Evolutionary conservation across 2,329 filamentous ascomycete species (phyloP).

Genomic region (Hymenoscyphus albidus): DNA sequence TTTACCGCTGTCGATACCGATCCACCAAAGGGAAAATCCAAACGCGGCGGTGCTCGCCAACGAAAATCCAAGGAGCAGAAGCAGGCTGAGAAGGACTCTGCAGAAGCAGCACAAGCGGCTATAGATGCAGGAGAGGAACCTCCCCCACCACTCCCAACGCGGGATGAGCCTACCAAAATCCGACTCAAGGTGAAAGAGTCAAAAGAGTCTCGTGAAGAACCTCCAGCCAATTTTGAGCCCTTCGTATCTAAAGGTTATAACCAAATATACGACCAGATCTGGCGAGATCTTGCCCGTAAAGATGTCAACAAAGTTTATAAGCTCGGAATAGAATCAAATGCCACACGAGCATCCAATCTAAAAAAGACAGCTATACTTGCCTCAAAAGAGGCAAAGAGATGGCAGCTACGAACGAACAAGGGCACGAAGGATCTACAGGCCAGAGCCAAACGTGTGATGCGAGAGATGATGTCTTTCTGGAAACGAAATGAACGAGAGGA

Average conservation of each 20-base stretch:
- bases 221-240: conserved; percentile 35
- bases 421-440: conserved; percentile 97
- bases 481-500: conserved; percentile 98
- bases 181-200: conserved; percentile 56
- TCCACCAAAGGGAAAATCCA: conserved; percentile 48
- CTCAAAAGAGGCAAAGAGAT: conserved; percentile 93
- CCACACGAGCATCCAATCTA: conserved; percentile 87
- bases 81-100: conserved; percentile 74
- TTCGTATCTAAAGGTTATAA: conserved; percentile 92
- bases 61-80: conserved; percentile 92
- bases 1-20: conserved; percentile 59
- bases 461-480: conserved; percentile 99
- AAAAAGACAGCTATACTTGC: conserved; percentile 97
- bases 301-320: conserved; percentile 91
- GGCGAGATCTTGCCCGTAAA: conserved; percentile 89
- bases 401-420: conserved; percentile 98
- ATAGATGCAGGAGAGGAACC: conserved; percentile 74
- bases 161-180: conserved; percentile 45
- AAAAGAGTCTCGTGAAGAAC: conserved; percentile 43
- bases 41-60: conserved; percentile 56
- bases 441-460: conserved; percentile 94
- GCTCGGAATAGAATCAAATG: conserved; percentile 79
- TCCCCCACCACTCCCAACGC: conserved; percentile 39
- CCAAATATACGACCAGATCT: conserved; percentile 96
- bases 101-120: conserved; percentile 82